These are phyloP conservation scores for Solanum chacoense DNA, from an alignment of 305 asterid species.

Conservation along the genomic window DNA sequence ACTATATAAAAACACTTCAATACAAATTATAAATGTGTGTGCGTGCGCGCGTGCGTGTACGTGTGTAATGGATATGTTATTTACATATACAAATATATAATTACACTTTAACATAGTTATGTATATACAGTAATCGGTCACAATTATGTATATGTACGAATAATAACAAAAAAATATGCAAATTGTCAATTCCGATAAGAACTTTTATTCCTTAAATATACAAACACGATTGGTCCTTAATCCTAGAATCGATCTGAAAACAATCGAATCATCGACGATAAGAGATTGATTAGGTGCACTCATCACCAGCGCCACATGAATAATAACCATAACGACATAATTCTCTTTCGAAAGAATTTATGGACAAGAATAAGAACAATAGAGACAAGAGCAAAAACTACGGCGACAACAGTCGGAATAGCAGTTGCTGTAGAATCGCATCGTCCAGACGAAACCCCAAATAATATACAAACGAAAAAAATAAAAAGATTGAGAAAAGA, in stretches of 20 bases:
- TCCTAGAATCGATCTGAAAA: not conserved
- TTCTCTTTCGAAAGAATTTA: too few species aligned
- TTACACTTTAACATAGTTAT: not conserved
- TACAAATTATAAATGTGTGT: not conserved
- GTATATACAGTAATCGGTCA: not conserved
- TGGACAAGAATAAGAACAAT: too few species aligned
- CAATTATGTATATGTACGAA: not conserved
- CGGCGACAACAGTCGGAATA: too few species aligned
- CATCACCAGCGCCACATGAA: fast-evolving
- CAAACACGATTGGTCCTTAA: not conserved
- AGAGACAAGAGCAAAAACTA: too few species aligned
- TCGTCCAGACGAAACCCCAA: not conserved
- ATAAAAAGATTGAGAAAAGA: too few species aligned
- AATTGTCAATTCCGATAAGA: too few species aligned
- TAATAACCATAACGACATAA: too few species aligned
- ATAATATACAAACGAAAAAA: too few species aligned
- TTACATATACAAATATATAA: not conserved
- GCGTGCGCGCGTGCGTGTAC: too few species aligned
- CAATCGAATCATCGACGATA: too few species aligned
- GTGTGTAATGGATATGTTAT: not conserved
- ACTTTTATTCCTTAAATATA: too few species aligned
- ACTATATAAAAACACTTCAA: not conserved
- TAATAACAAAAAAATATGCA: not conserved
- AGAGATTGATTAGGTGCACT: not conserved
- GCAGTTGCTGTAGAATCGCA: too few species aligned